Evolutionary conservation across 2,329 filamentous ascomycete genomes (phyloP), one percentile per base, ranked within the genome.

Genomic region (Fusarium begoniae): DNA sequence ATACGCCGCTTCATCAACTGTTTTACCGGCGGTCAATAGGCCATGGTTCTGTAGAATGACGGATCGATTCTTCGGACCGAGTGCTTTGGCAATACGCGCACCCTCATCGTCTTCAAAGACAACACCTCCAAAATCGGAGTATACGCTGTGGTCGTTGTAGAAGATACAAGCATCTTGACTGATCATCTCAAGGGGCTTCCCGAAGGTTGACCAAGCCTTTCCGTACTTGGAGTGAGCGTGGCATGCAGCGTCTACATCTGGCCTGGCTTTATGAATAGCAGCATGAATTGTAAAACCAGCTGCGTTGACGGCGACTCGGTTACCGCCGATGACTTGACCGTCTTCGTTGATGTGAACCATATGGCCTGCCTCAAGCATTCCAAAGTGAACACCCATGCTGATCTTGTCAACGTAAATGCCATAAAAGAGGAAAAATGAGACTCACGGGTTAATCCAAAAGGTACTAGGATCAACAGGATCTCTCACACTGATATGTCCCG

Each of bases 1-100:
- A 75, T 89, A 92, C 0, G 89, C 89, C 1, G 91, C 91, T 79
- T 93, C 91, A 66, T 93, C 91, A 2, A 93, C 90, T 0, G 90
- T 93, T 2, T 79, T 79, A 2, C 91, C 91, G 0, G 90, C 89
- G 0, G 90, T 92, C 48, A 93, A 78, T 18, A 93, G 79, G 0
- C 91, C 91, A 77, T 93, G 91, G 72, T 93, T 93, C 56, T 89
- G 83, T 35, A 93, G 80, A 37, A 93, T 89, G 64, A 89, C 83
- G 1, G 85, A 88, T 73, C 82, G 88, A 51, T 85, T 86, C 0
- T 84, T 80, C 1, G 78, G 73, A 0, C 91, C 91, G 3, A 93
- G 79, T 0, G 90, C 87, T 32, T 83, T 82, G 0, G 90, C 90
- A 54, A 93, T 86, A 28, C 86, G 83, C 44, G 85, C 80, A 2